Base-by-base conservation (phyloP, 768 basidiomycete species). In the Amanita pallidorosea region DNA sequence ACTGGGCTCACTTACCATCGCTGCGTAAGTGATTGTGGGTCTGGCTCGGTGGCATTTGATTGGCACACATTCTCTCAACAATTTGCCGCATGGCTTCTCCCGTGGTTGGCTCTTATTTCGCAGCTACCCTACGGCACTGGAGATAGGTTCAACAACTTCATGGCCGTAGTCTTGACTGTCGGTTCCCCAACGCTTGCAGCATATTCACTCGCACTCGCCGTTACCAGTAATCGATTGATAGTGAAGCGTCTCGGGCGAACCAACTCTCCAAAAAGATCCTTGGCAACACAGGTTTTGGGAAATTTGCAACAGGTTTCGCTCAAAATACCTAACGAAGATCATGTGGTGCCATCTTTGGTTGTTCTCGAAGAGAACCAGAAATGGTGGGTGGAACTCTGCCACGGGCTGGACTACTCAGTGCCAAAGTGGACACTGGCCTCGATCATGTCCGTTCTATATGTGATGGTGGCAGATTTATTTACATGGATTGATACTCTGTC, bases 71-170 rank as follows among this genome's bases (percentile, higher is more conserved):
- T 70, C 54, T 66, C 64, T 6, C 69, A 70, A 42, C 61, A 71
- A 42, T 74, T 69, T 55, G 62, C 65, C 7, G 55, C 71, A 0
- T 77, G 75, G 75, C 61, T 77, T 2, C 50, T 77, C 5, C 75
- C 75, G 6, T 75, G 71, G 65, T 65, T 77, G 11, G 72, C 75
- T 1, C 54, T 77, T 7, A 60, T 76, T 17, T 73, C 74, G 0
- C 74, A 74, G 43, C 67, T 77, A n/a, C 76, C 74, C 0, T 77
- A 74, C 22, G 73, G 73, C 7, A 64, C 68, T 27, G 61, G 55
- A 9, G 65, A 66, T 46, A 66, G 58, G 23, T 54, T 64, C n/a
- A 71, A 72, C 17, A 73, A 75, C 47, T 57, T 75, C 35, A 61
- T 66, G 54, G 68, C 72, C 7, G 66, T 68, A 17, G 12, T 76